phyloP scores from a whole-genome alignment of 768 basidiomycete genomes.

The Chiua virens region DNA sequence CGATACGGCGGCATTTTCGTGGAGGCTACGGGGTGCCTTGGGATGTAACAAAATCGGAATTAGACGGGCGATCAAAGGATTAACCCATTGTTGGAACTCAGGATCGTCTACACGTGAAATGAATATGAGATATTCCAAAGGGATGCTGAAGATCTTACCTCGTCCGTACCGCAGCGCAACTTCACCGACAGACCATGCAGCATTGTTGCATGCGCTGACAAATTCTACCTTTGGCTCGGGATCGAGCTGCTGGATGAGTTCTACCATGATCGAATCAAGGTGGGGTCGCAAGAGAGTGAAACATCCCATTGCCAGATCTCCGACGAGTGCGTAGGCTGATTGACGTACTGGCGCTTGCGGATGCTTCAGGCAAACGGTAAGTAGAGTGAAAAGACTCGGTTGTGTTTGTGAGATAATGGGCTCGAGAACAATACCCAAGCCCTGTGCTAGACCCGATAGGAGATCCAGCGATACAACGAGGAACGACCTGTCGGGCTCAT shows the following conservation, averaged over 20 bases:
- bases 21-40: conserved; percentile 89
- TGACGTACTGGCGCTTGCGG: conserved; percentile 95
- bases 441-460: conserved; percentile 93
- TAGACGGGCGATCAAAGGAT: conserved; percentile 80
- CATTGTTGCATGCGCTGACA: conserved; percentile 97
- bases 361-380: conserved; percentile 91
- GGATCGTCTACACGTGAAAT: conserved; percentile 54
- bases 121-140: neutral
- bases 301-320: conserved; percentile 96
- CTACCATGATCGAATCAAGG: conserved; percentile 86
- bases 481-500: conserved; percentile 96
- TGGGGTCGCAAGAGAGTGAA: conserved; percentile 83
- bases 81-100: conserved; percentile 92
- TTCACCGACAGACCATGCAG: conserved; percentile 99
- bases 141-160: conserved; percentile 40
- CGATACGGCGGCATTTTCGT: conserved; percentile 98
- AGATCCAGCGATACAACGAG: conserved; percentile 98
- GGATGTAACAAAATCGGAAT: conserved; percentile 92
- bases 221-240: conserved; percentile 93
- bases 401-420: conserved; percentile 65
- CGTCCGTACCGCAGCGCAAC: conserved; percentile 90
- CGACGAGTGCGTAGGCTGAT: conserved; percentile 96
- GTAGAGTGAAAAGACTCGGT: conserved; percentile 77
- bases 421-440: conserved; percentile 78
- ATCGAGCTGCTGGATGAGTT: conserved; percentile 86